Evolutionary conservation across 495 filamentous ascomycete species (phyloP), one percentile per base, ranked within the genome.

Genomic region (Massariosphaeria phaeospora): DNA sequence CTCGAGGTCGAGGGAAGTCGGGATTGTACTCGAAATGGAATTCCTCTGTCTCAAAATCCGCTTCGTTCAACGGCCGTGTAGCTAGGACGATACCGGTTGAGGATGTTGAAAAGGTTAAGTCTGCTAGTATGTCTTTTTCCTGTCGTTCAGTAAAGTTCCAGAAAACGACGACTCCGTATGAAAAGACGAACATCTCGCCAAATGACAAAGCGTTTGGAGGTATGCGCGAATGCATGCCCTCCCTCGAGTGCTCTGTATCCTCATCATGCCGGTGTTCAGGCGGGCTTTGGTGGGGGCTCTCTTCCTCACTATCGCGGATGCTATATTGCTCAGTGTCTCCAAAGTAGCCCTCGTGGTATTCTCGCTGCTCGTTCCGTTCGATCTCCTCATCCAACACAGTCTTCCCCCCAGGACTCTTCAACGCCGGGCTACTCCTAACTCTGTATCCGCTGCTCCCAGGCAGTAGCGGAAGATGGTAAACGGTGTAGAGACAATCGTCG

Each of bases 11-110:
- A 34, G 88, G 83, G 23, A 91, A 88, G 43, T 86, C 78, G 0
- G 82, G 79, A 53, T 85, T 91, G 70, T 99, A 99, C 66, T 97
- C 90, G 70, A 99, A 96, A 70, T 99, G 94, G 67, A 99, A 96
- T 64, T 97, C 91, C 64, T 99, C 93, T 2, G 88, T 97, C 73
- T 99, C 93, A 63, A 95, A 95, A 62, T 99, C 91, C 50, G 83
- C 81, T 69, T 91, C 86, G 53, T 82, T 76, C 17, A 88, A 76
- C 3, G 88, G 83, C 36, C 85, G 77, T 2, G 80, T 86, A 18
- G 83, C 81, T 9, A 94, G 70, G 3, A 82, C 73, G 8, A 83
- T 66, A 13, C 67, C 69, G 10, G 66, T 70, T 21, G 72, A 57
- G 36, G 67, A 69, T 57, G 85, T 83, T 2, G 89, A 85, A 72